Evolutionary conservation across 2,329 filamentous ascomycete genomes (phyloP).

Genomic region (Microdochium trichocladiopsis): DNA sequence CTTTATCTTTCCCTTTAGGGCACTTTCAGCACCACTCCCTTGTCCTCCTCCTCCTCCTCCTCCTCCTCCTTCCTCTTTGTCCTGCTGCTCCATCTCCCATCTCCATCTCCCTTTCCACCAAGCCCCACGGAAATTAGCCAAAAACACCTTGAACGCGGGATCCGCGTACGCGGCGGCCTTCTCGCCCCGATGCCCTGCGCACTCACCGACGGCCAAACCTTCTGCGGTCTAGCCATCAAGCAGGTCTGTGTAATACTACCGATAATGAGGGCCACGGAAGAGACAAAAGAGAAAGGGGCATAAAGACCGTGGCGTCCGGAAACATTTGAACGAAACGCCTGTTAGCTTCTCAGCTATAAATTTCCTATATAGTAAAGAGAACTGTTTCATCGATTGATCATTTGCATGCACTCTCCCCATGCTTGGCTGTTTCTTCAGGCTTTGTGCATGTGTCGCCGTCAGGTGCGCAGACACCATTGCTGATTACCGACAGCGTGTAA

Average conservation of each 20-base stretch:
- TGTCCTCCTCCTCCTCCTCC: too few relatives aligned
- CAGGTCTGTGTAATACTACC: slow-evolving; percentile 46
- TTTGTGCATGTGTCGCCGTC: too few relatives aligned
- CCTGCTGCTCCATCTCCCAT: too few relatives aligned
- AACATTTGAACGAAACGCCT: neutral
- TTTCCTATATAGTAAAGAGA: neutral
- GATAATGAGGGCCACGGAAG: neutral
- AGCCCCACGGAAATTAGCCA: neutral
- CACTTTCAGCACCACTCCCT: too few relatives aligned
- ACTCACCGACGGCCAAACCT: slow-evolving; percentile 51
- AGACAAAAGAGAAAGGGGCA: neutral
- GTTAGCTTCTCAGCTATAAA: neutral
- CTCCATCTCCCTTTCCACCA: neutral
- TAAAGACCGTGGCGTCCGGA: neutral
- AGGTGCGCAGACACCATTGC: neutral
- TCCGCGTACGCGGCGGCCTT: slow-evolving; percentile 63
- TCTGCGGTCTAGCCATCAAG: slow-evolving; percentile 57
- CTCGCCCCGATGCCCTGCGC: slow-evolving; percentile 79
- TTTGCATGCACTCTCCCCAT: neutral
- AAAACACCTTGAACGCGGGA: neutral
- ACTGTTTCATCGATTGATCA: neutral
- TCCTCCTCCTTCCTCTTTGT: too few relatives aligned
- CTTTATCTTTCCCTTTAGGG: too few relatives aligned
- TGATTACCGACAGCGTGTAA: neutral
- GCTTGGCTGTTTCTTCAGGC: neutral